Percentiles rank a stretch among this genome's conserved stretches.
phyloP scores from a whole-genome alignment of 2,329 filamentous ascomycete genomes.

The Penicillium nordicum region DNA sequence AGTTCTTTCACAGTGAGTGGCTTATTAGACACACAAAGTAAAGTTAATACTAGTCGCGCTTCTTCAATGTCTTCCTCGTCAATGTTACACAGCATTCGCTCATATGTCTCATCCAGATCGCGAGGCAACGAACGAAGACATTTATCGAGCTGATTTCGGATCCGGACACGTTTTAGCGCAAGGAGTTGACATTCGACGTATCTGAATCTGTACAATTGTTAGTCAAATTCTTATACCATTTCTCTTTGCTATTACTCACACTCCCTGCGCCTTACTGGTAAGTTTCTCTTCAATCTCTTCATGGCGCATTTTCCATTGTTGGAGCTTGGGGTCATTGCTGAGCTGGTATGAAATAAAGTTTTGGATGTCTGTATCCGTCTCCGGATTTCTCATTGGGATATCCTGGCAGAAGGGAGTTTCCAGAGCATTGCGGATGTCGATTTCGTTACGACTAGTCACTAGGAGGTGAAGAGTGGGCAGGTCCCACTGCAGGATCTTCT shows the following conservation, averaged over 20 bases:
- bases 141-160: conserved; percentile 21
- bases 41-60: conserved; percentile 22
- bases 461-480: conserved; percentile 24
- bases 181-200: conserved; percentile 30
- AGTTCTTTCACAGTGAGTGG: conserved; percentile 25
- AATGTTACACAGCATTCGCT: conserved; percentile 28
- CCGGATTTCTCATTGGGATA: conserved; percentile 2
- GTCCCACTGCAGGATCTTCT: conserved; percentile 4
- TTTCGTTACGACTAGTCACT: conserved; percentile 21
- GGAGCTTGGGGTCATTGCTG: conserved; percentile 13
- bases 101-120: conserved; percentile 31
- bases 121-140: conserved; percentile 24
- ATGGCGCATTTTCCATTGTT: conserved; percentile 12
- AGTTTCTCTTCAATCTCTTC: conserved; percentile 7
- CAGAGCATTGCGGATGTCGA: conserved; percentile 7
- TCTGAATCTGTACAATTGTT: conserved; percentile 23
- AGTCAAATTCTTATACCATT: neutral
- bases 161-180: conserved; percentile 11
- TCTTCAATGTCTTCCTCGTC: conserved; percentile 15
- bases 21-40: conserved; percentile 22
- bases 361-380: conserved; percentile 22
- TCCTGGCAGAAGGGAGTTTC: neutral
- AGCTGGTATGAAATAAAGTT: conserved; percentile 21
- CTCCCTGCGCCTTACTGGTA: conserved; percentile 3
- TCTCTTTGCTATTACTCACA: conserved; percentile 1